Evolutionary conservation across 805 yeast genomes (phyloP).

Genomic region (Candida loeiensis): DNA sequence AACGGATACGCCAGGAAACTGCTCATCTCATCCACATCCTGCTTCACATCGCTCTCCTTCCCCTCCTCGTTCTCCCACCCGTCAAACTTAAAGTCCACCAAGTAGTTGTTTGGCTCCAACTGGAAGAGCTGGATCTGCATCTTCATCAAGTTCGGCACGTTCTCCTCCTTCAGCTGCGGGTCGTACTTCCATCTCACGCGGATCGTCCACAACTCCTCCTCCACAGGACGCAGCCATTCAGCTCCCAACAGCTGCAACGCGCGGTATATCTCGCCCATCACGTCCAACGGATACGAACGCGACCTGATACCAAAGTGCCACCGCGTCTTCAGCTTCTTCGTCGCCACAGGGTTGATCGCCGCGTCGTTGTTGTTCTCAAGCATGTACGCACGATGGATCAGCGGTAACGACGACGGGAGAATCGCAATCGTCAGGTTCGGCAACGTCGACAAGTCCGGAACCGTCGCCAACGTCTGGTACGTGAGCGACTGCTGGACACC

Average conservation of each 20-base stretch:
- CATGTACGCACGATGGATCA: constrained; percentile 93
- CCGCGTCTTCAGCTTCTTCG: constrained; percentile 86
- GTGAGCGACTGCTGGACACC: constrained; percentile 45
- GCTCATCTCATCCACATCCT: constrained; percentile 64
- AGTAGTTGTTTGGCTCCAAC: constrained; percentile 89
- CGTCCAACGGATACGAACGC: constrained; percentile 93
- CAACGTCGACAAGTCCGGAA: constrained; percentile 46
- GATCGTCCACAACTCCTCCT: constrained; percentile 94
- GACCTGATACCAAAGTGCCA: constrained; percentile 99
- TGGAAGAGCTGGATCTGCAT: constrained; percentile 97
- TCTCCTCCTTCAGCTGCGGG: constrained; percentile 22
- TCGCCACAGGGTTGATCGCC: constrained; percentile 50
- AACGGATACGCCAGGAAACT: constrained; percentile 96
- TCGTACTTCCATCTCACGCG: constrained; percentile 87
- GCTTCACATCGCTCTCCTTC: constrained; percentile 22
- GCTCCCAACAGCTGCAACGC: constrained; percentile 93
- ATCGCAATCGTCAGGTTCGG: constrained; percentile 86
- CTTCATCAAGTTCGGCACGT: constrained; percentile 78
- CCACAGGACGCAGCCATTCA: constrained; percentile 94
- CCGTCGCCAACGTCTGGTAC: constrained; percentile 46
- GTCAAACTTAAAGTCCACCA: constrained; percentile 96
- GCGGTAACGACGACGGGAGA: constrained; percentile 89
- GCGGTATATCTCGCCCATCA: constrained; percentile 96
- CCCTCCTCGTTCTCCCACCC: constrained; percentile 72
- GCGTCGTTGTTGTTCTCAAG: constrained; percentile 42